Evolutionary conservation across 2,329 filamentous ascomycete genomes (phyloP).

Genomic region (Claviceps sp.): DNA sequence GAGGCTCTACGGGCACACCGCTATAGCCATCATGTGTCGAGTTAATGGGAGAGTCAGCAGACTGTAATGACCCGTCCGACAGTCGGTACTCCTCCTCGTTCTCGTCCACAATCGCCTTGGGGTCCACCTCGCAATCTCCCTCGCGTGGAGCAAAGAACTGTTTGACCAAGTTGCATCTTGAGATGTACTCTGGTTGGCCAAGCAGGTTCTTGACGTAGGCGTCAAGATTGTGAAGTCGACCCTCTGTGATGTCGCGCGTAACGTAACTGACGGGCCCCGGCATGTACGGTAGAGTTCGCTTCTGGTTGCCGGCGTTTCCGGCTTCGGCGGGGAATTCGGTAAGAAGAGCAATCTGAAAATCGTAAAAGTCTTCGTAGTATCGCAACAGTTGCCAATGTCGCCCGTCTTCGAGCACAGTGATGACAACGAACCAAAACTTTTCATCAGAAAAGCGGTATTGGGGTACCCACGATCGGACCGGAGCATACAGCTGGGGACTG

Average conservation of each 20-base stretch:
- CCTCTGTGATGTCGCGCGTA: slow-evolving; percentile 93
- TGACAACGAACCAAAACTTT: slow-evolving; percentile 98
- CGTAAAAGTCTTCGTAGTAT: slow-evolving; percentile 98
- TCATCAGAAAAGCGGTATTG: slow-evolving; percentile 93
- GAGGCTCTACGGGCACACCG: slow-evolving; percentile 37
- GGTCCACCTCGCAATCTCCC: slow-evolving; percentile 87
- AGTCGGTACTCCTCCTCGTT: slow-evolving; percentile 70
- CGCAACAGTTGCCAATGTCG: slow-evolving; percentile 85
- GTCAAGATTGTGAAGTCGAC: slow-evolving; percentile 80
- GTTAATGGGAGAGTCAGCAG: slow-evolving; percentile 48
- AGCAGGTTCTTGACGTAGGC: slow-evolving; percentile 91
- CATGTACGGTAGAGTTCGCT: slow-evolving; percentile 88
- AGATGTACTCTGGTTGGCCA: slow-evolving; percentile 70
- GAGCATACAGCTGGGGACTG: slow-evolving; percentile 51
- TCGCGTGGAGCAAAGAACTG: slow-evolving; percentile 83
- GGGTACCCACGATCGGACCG: slow-evolving; percentile 72
- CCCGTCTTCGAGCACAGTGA: slow-evolving; percentile 80
- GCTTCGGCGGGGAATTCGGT: slow-evolving; percentile 88
- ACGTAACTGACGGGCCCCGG: slow-evolving; percentile 95
- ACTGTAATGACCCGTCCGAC: slow-evolving; percentile 56
- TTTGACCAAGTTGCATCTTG: slow-evolving; percentile 69
- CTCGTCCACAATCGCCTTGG: slow-evolving; percentile 56
- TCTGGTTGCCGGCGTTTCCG: slow-evolving; percentile 66
- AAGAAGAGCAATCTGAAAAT: slow-evolving; percentile 90
- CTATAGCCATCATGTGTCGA: slow-evolving; percentile 44